A percentile compares a stretch with the other conserved stretches of the same genome.
Evolutionary conservation across 495 filamentous ascomycete species (phyloP).

Genomic region (Hyphodiscus hymeniophilus): DNA sequence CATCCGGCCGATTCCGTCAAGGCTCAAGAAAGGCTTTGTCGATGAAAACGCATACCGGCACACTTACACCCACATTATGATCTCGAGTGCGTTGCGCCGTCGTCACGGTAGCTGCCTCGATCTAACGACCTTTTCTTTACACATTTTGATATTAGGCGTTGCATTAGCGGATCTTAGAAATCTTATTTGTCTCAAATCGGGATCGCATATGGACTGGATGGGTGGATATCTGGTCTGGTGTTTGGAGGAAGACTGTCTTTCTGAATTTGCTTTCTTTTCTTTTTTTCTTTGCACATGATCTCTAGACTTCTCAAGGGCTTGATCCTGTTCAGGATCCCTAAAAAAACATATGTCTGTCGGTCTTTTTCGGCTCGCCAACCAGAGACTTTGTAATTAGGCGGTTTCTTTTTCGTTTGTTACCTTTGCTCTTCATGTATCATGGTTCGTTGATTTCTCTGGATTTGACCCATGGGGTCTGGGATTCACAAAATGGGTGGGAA

Average conservation of each 20-base stretch:
- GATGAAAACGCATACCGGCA: slow-evolving; percentile 15
- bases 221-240: slow-evolving; percentile 22
- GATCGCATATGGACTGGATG: slow-evolving; percentile 22
- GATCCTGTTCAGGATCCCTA: slow-evolving; percentile 13
- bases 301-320: slow-evolving; percentile 18
- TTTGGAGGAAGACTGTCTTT: slow-evolving; percentile 19
- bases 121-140: slow-evolving; percentile 21
- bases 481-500: slow-evolving; percentile 20
- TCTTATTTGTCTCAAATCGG: slow-evolving; percentile 21
- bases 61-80: slow-evolving; percentile 14
- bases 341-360: slow-evolving; percentile 18
- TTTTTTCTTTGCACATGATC: slow-evolving; percentile 16
- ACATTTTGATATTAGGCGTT: slow-evolving; percentile 18
- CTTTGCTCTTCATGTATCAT: slow-evolving; percentile 21
- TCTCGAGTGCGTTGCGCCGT: slow-evolving; percentile 24
- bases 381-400: slow-evolving; percentile 26
- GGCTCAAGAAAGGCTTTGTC: slow-evolving; percentile 12
- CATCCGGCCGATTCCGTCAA: slow-evolving; percentile 16
- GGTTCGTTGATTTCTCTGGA: slow-evolving; percentile 16
- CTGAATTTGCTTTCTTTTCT: slow-evolving; percentile 16
- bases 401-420: slow-evolving; percentile 14
- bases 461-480: slow-evolving; percentile 7
- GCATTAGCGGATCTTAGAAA: slow-evolving; percentile 22
- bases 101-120: slow-evolving; percentile 22
- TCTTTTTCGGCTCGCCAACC: slow-evolving; percentile 20